Percentiles rank a stretch among this genome's conserved stretches.
phyloP scores from a whole-genome alignment of 768 basidiomycete species.

The Harrya chromipes region DNA sequence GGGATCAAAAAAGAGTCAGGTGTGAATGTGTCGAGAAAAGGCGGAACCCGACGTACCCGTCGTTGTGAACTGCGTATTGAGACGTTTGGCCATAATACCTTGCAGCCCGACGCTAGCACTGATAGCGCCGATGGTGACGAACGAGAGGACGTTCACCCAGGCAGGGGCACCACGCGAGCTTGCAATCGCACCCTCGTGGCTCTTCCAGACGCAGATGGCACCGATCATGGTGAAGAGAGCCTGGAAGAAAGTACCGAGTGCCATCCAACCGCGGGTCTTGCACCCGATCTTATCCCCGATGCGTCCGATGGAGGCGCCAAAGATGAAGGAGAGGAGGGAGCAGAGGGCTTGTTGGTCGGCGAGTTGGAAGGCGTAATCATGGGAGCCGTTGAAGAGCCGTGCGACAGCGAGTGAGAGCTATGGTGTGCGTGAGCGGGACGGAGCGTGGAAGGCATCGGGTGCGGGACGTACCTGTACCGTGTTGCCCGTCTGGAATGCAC shows the following conservation, averaged over 20 bases:
- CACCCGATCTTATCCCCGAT: constrained; percentile 78
- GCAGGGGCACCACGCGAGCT: constrained; percentile 56
- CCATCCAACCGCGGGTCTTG: constrained; percentile 73
- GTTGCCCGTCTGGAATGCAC: constrained; percentile 83
- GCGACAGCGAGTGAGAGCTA: constrained; percentile 80
- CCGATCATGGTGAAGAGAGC: constrained; percentile 72
- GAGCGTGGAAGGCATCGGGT: no score
- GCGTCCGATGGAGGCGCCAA: constrained; percentile 75
- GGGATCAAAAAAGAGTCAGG: background rate
- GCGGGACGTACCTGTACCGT: constrained; percentile 51
- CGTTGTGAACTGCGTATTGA: constrained; percentile 77
- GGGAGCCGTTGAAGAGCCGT: constrained; percentile 61
- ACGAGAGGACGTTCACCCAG: constrained; percentile 67
- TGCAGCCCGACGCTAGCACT: constrained; percentile 77
- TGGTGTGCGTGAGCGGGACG: background rate
- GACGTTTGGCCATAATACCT: constrained; percentile 79
- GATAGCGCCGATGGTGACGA: constrained; percentile 73
- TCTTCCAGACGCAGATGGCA: constrained; percentile 70
- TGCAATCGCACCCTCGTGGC: constrained; percentile 54
- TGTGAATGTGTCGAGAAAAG: background rate
- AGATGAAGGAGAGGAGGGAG: constrained; percentile 73
- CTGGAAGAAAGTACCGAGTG: constrained; percentile 68
- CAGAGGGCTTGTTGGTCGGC: constrained; percentile 82
- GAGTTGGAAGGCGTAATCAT: constrained; percentile 64
- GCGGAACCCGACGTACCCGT: constrained; percentile 50